Evolutionary conservation across 2,329 filamentous ascomycete species (phyloP).

Genomic region (Cryphonectria japonica): DNA sequence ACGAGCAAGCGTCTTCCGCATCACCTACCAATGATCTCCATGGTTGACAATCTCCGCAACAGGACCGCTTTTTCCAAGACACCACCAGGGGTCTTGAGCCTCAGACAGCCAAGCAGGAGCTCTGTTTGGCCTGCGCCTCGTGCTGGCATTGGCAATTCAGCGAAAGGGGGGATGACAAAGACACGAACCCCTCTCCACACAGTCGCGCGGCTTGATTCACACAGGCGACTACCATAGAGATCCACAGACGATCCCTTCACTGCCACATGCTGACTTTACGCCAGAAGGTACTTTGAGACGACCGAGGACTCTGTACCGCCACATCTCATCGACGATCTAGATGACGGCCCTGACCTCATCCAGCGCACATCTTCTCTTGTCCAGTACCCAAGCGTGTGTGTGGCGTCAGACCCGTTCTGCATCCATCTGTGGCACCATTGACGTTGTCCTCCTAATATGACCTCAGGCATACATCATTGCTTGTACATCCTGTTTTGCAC

Average conservation of each 20-base stretch:
- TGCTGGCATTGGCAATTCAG: neutral
- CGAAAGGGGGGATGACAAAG: constrained; percentile 20
- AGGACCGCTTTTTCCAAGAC: neutral
- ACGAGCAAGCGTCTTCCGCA: neutral
- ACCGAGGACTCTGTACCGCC: constrained; percentile 17
- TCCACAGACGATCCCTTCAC: constrained; percentile 18
- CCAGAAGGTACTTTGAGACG: constrained; percentile 4
- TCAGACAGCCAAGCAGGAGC: neutral
- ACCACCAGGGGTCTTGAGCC: neutral
- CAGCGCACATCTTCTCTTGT: constrained; percentile 3
- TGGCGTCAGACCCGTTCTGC: neutral
- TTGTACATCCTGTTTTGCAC: neutral
- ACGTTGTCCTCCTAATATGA: neutral
- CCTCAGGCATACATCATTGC: neutral
- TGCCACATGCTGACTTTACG: constrained; percentile 23
- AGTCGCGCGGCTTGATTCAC: constrained; percentile 17
- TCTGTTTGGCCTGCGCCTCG: neutral
- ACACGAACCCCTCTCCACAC: constrained; percentile 17
- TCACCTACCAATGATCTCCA: constrained; percentile 1
- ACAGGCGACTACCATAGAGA: constrained; percentile 11
- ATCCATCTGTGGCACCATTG: neutral
- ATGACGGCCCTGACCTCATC: constrained; percentile 10
- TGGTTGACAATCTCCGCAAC: constrained; percentile 14
- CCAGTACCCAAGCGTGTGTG: neutral
- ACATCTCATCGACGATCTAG: constrained; percentile 18